Base-by-base conservation (phyloP, 2,329 filamentous ascomycete genomes). In the Alternaria brassicae region DNA sequence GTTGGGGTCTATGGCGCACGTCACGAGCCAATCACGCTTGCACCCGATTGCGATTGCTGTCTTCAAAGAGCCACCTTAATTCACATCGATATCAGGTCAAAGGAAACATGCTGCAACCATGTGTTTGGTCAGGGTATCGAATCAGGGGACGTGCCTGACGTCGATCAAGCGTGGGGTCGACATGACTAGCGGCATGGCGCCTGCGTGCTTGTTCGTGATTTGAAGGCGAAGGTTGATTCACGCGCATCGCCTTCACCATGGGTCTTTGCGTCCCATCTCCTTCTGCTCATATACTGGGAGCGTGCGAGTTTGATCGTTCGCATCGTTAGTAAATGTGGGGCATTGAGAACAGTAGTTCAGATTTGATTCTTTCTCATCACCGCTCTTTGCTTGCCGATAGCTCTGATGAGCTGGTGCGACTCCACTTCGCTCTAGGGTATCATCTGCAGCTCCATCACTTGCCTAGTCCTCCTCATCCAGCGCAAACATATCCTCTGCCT, bases 401-500 rank as follows among this genome's bases (percentile, higher is more conserved):
- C 37, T 23, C 12, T 40, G 19, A 40, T 40, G 37, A 40, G 37
- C 19, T 40, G 37, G 37, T 40, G 7, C 10, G 37, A 34, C 44
- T 48, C 44, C 44, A 48, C 44, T 48, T 48, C 13, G 12, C 4
- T 48, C 44, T 32, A 40, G 50, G 60, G 45, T 60, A 63, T 63
- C 58, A 55, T 52, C 28, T 21, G 17, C 41, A 15, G 5, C 13
- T 7, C 15, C n/a, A 13, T 50, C 19, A 15, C 7, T 37, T 3
- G 5, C 3, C 27, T 27, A 21, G 27, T 37, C 51, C 15, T 52
- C 53, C 23, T 68, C 71, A 21, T 76, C 73, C 10, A 72, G 71
- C 12, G 68, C 75, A 67, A 79, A 79, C 76, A 79, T 78, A 57
- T 79, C 77, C 58, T 77, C 75, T 6, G 77, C 77, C 48, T 67